Evolutionary conservation across 2,329 filamentous ascomycete species (phyloP).

Genomic region (Lachnellula occidentalis): DNA sequence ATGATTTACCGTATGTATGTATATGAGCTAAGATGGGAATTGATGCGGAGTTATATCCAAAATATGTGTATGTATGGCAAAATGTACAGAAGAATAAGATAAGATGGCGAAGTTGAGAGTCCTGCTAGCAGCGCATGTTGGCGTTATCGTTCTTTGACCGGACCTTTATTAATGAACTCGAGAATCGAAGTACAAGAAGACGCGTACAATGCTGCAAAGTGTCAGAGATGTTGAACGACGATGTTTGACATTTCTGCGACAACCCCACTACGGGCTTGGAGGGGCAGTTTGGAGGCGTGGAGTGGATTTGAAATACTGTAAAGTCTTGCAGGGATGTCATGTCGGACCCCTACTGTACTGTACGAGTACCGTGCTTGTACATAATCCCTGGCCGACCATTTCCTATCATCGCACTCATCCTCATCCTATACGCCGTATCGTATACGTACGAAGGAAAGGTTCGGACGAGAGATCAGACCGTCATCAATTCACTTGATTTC

Average conservation of each 20-base stretch:
- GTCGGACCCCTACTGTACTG: background rate
- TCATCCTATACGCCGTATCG: no score
- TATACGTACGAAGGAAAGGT: no score
- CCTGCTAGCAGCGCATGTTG: background rate
- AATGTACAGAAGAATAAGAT: background rate
- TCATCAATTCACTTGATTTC: background rate
- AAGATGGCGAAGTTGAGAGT: background rate
- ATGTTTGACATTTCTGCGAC: background rate
- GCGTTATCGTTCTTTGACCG: background rate
- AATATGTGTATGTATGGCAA: background rate
- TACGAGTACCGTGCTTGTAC: background rate
- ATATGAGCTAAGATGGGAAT: background rate
- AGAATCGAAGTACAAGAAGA: background rate
- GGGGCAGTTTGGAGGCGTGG: background rate
- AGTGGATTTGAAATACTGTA: background rate
- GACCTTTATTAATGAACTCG: no score
- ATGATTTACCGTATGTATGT: conserved; percentile 7
- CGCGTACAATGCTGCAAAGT: background rate
- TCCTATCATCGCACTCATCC: background rate
- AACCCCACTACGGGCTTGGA: conserved; percentile 1
- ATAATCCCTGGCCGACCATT: background rate
- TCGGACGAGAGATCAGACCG: background rate
- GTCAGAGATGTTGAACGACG: background rate
- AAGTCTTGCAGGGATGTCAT: background rate
- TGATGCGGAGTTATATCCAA: background rate